Conservation (phyloP, 768 basidiomycete genomes). For the Macrolepiota dolichaula region DNA sequence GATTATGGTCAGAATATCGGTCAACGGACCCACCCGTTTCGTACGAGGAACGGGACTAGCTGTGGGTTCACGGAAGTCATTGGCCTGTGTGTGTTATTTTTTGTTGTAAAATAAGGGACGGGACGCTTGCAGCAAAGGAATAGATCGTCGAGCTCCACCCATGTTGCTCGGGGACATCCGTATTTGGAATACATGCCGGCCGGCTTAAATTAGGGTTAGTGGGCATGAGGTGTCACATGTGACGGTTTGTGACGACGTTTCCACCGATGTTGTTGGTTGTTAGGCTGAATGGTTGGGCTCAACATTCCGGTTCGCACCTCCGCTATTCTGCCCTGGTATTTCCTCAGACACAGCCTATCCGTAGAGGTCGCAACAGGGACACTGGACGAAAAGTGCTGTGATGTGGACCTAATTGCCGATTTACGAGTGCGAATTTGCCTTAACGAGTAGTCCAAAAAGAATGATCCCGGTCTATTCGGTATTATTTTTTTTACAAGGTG, state of each 20-base stretch:
- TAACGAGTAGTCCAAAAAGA: not conserved
- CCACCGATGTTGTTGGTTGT: conserved; percentile 11
- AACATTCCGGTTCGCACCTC: conserved; percentile 1
- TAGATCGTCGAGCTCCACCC: conserved; percentile 4
- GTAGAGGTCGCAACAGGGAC: not conserved
- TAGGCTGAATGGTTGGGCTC: conserved; percentile 1
- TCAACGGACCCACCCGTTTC: not conserved
- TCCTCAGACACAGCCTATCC: not conserved
- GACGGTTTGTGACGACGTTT: not conserved
- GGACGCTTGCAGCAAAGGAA: not conserved
- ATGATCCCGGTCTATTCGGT: conserved; percentile 7
- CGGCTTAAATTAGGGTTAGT: conserved; percentile 1
- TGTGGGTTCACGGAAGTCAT: not conserved
- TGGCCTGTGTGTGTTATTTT: conserved; percentile 3
- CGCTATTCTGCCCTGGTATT: not conserved
- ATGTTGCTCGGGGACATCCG: not conserved
- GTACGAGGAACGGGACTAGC: not conserved
- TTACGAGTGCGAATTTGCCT: not conserved
- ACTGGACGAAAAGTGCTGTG: no score
- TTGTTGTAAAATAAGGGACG: conserved; percentile 2
- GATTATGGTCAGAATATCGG: not conserved
- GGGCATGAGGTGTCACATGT: conserved; percentile 1
- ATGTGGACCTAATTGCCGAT: no score
- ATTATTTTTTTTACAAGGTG: not conserved
- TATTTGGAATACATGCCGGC: conserved; percentile 1